Evolutionary conservation across 164 flowering plant genomes (phyloP), one percentile per base, ranked within the genome.

Genomic region (Annona cherimola): DNA sequence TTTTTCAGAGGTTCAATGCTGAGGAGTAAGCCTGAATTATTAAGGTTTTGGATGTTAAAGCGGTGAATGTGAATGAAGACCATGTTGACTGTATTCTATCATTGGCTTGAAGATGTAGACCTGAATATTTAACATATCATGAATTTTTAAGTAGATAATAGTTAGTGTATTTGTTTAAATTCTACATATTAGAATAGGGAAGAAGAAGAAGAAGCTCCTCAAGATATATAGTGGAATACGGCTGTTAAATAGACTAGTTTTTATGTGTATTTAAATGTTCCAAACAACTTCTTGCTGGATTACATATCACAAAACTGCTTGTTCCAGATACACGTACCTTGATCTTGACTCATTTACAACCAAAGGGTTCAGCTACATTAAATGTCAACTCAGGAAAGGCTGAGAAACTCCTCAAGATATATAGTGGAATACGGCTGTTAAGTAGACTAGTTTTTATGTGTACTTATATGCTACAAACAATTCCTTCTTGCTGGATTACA

Each of bases 1-100:
- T 80, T 61, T 40, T 12, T 50, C 18, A 16, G 35, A 45, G 63
- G 46, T 65, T 72, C 64, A 39, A 54, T 45, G 44, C 26, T 55
- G 26, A 35, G 45, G 20, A 62, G 19, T 55, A 42, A 60, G 57
- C 20, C 4, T 14, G 20, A 11, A 42, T 44, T 70, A 9, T 60
- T 55, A 50, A 42, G 39, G 3, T 59, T 59, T 26, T 0, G 35
- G 35, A 26, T 26, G 35, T 26, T 26, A 26, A 26, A 26, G 35
- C 35, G 35, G 35, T 26, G 35, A 26, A 26, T 26, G 35, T 26
- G 35, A 26, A 26, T 26, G 35, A 26, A 26, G 35, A 26, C 35
- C 0, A 26, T 26, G 35, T 26, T 26, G 35, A 26, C 35, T 26
- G 35, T 26, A 26, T 26, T 0, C 35, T 26, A 26, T 26, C 35